Evolutionary conservation across 2,329 filamentous ascomycete genomes (phyloP), one percentile per base, ranked within the genome.

Genomic region (Aureobasidium namibiae): DNA sequence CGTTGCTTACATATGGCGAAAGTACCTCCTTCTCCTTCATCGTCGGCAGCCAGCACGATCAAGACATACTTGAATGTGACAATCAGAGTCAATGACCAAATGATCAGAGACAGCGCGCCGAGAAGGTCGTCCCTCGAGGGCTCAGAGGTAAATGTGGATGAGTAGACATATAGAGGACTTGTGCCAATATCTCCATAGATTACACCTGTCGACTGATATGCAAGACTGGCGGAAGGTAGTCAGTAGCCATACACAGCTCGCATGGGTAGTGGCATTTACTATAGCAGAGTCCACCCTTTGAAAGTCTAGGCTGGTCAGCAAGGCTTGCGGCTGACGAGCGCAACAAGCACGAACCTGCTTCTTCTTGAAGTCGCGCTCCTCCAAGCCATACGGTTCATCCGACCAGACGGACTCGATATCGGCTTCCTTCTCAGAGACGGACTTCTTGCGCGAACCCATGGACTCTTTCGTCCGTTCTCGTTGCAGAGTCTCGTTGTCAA

Each of bases 131-230:
- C 75, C 64, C 80, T 79, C 7, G 72, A 75, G 0, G 84, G 84
- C 16, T 78, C 72, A 2, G 74, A 71, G 16, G 42, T 61, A 66
- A 89, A 89, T 0, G 83, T 87, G n/a, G 82, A 85, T 18, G 84
- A 87, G 69, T 76, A 88, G 18, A 88, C 85, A 65, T 89, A 89
- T 18, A 89, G 80, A n/a, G 84, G 85, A 61, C 79, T 83, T 6
- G 75, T 83, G 60, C 84, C 85, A 66, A 88, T 87, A 64, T 88
- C 85, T 24, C 85, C 85, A 62, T 88, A 88, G 53, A 88, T 87
- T 41, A 86, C 82, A 53, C 85, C 85, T 31, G 79, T 81, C 2
- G 80, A 83, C 70, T 87, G 84, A 67, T 86, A 87, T 24, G 83
- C 80, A 44, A 86, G 76, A 79, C 81, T 67, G 21, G 69, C 53